These are phyloP conservation scores for Nicotiana noctiflora DNA, from an alignment of 257 asterid species.

Conservation along the genomic window DNA sequence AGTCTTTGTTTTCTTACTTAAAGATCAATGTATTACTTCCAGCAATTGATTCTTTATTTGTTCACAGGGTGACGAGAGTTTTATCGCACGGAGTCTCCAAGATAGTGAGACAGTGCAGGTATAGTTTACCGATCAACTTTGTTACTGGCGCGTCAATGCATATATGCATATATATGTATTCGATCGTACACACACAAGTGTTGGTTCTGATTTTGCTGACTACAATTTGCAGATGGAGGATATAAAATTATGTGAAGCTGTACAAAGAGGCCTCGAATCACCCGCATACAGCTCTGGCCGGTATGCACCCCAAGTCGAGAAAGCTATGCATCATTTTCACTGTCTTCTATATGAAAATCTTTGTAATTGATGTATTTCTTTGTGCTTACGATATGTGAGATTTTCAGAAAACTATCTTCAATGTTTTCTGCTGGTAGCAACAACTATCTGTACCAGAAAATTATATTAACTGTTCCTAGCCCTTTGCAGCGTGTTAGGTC, in stretches of 20 bases:
- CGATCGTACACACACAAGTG: neutral
- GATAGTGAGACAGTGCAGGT: slow-evolving; percentile 86
- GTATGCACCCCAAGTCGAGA: slow-evolving; percentile 68
- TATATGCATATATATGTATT: neutral
- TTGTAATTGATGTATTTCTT: neutral
- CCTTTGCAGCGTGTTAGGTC: too few relatives aligned
- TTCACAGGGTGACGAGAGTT: slow-evolving; percentile 40
- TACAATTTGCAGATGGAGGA: slow-evolving; percentile 56
- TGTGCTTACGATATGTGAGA: neutral
- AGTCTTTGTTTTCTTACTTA: neutral
- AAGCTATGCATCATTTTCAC: slow-evolving; percentile 92
- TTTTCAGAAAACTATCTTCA: neutral
- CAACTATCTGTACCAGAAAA: too few relatives aligned
- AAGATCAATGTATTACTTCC: neutral
- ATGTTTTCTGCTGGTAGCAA: neutral
- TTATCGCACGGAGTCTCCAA: slow-evolving; percentile 46
- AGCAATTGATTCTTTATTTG: neutral
- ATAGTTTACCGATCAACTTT: neutral
- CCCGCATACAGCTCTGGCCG: slow-evolving; percentile 62
- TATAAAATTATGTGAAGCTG: slow-evolving; percentile 41
- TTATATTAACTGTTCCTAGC: too few relatives aligned
- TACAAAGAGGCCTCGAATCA: slow-evolving; percentile 74
- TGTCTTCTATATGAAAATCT: slow-evolving; percentile 42
- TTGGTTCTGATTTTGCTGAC: neutral
- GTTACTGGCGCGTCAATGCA: neutral